Base-by-base conservation (phyloP, 2,329 filamentous ascomycete species). In the Xylaria digitata region DNA sequence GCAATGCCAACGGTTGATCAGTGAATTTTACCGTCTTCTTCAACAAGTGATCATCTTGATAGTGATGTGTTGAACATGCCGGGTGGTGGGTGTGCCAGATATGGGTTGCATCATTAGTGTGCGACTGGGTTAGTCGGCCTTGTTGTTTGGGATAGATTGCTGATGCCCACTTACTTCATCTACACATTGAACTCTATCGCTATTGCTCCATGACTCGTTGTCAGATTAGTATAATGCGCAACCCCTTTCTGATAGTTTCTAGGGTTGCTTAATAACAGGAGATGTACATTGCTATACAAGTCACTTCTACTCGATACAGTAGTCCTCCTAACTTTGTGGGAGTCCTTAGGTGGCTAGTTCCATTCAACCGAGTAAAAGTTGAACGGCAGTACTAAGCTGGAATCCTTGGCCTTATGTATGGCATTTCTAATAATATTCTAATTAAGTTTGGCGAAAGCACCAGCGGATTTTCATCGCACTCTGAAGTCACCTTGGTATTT, bases 1-100 rank as follows among this genome's bases (percentile, higher is more conserved):
- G 48, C 52, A 52, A 64, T 61, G 37, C 50, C 32, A 50, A 61
- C 17, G 34, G 40, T 42, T 69, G 53, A 66, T 66, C 40, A 63
- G 30, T 66, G 23, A 52, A 63, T 43, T 49, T 40, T 8, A 17
- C 45, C 13, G 17, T 58, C 42, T 56, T 40, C 23, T 37, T 45
- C 23, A 19, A 8, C 15, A 48, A 48, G 48, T 62, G 46, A 48
- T 42, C 6, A 21, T 13, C 6, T n/a, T 21, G 43, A 60, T 32
- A 7, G 17, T 60, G 46, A 13, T 37, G 7, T 43, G n/a, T 55
- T 55, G 21, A 17, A 43, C n/a, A 9, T 37, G 37, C 34, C 34
- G n/a, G 37, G 2, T 7, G 5, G 30, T 43, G 17, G 34, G 21
- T 15, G 26, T 19, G 4, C 52, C 26, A 15, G n/a, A 30, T 49